A percentile compares a stretch with the other conserved stretches of the same genome.
Conservation (phyloP, 176 grass and related monocot genomes). For the Secale cereale region DNA sequence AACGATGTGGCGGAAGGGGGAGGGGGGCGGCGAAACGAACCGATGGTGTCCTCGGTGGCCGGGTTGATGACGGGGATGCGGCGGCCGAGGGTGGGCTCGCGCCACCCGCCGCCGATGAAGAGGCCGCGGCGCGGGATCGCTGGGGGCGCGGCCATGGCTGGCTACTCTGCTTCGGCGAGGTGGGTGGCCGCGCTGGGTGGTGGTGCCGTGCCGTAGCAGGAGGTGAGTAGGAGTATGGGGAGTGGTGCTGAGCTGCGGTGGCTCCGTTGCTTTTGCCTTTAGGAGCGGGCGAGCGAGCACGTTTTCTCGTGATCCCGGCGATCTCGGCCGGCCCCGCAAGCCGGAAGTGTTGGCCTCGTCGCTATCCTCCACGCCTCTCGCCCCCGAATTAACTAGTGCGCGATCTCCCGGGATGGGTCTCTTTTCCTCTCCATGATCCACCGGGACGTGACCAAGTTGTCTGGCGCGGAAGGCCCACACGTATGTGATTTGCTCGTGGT, state of each 20-base stretch:
- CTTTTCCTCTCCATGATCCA: neutral
- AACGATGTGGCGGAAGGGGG: neutral
- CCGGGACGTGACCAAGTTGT: neutral
- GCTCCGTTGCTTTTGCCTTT: neutral
- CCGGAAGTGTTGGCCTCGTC: neutral
- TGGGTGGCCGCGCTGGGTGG: neutral
- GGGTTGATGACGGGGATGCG: constrained; percentile 88
- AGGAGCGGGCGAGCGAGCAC: neutral
- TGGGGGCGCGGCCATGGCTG: constrained; percentile 30
- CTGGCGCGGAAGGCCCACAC: neutral
- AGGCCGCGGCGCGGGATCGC: constrained; percentile 65
- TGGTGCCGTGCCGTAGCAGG: neutral
- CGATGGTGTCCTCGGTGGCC: constrained; percentile 69
- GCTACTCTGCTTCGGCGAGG: neutral
- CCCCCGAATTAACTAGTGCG: neutral
- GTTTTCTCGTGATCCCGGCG: constrained; percentile 9
- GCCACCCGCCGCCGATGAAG: constrained; percentile 87
- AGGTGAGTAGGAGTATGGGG: neutral
- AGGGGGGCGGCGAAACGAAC: constrained; percentile 19
- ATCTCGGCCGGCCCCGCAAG: neutral
- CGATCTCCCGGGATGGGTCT: too few species aligned
- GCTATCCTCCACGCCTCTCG: neutral
- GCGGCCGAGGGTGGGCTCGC: constrained; percentile 52
- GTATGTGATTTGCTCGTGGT: neutral
- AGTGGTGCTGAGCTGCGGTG: neutral